Evolutionary conservation across 1,139 yeast species (phyloP), one percentile per base, ranked within the genome.

Genomic region (Pichia inconspicua): DNA sequence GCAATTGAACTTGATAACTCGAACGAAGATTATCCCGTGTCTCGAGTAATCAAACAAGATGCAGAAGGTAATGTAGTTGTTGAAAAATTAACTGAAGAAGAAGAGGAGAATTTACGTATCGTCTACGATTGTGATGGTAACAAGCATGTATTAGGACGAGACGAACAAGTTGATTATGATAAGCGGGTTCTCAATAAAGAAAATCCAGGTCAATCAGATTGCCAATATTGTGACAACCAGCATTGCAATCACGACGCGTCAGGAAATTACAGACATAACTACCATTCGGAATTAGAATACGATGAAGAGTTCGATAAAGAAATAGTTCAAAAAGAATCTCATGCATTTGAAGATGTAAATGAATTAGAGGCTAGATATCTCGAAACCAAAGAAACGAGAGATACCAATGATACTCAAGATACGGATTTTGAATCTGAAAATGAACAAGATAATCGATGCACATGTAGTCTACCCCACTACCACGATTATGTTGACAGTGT

Each of bases 31-130:
- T 84, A 84, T 61, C 94, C 94, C 1, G 73, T 78, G 6, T 81
- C 88, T 2, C 64, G 94, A 51, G 82, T 84, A 2, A 80, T 84
- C 54, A 83, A 81, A 59, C 84, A 82, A 61, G 84, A 79, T 1
- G 75, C 84, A 4, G 81, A 83, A 61, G 94, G 92, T 3, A 85
- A 82, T 58, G 85, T 84, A 28, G 74, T 84, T 53, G 85, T 85
- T 48, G 75, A 78, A 55, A 69, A 78, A 53, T 58, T 78, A 54
- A 15, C 34, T 6, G 71, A 72, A 44, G 52, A 49, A 35, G n/a
- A 17, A 4, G 36, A 53, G 5, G 36, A 53, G 17, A 44, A 49
- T 8, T 19, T 37, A 10, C 58, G 22, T n/a, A 10, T 39, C 14
- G 35, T n/a, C 32, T 34, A 15, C 14, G 41, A 35, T 58, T 59